Conservation (phyloP, 495 filamentous ascomycete genomes). For the Parachaetomium inaequale region DNA sequence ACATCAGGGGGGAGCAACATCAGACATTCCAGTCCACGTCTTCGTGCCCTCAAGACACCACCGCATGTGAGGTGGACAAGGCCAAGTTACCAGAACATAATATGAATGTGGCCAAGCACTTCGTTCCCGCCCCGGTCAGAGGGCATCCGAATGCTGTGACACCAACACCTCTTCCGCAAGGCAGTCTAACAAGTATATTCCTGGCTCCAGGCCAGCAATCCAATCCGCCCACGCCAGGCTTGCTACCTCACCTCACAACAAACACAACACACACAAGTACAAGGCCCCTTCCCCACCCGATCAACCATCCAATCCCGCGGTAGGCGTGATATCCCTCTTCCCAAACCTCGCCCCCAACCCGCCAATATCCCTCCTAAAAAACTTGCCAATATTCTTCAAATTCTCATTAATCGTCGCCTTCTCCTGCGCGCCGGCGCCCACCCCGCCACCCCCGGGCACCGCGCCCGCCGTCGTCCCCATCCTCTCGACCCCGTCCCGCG, state of each 20-base stretch:
- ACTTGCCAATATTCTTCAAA: constrained; percentile 90
- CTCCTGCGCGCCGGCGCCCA: constrained; percentile 61
- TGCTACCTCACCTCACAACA: background rate
- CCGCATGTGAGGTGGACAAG: no score
- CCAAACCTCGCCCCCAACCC: constrained; percentile 73
- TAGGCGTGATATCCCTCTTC: constrained; percentile 44
- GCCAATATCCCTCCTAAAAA: constrained; percentile 86
- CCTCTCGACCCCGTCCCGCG: constrained; percentile 84
- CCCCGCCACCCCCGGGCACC: constrained; percentile 51
- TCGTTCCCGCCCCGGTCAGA: no score
- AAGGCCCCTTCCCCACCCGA: background rate
- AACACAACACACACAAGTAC: background rate
- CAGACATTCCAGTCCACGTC: no score
- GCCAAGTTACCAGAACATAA: no score
- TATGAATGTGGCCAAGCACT: no score
- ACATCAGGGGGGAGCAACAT: no score
- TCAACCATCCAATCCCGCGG: constrained; percentile 16
- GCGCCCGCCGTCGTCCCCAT: constrained; percentile 56
- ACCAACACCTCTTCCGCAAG: background rate
- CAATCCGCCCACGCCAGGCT: background rate
- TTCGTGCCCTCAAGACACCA: no score
- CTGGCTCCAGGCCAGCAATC: background rate
- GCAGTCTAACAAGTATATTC: background rate
- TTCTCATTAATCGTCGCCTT: constrained; percentile 77
- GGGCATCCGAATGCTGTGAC: no score